Evolutionary conservation across 495 filamentous ascomycete genomes (phyloP), one percentile per base, ranked within the genome.

Genomic region (Choiromyces venosus): DNA sequence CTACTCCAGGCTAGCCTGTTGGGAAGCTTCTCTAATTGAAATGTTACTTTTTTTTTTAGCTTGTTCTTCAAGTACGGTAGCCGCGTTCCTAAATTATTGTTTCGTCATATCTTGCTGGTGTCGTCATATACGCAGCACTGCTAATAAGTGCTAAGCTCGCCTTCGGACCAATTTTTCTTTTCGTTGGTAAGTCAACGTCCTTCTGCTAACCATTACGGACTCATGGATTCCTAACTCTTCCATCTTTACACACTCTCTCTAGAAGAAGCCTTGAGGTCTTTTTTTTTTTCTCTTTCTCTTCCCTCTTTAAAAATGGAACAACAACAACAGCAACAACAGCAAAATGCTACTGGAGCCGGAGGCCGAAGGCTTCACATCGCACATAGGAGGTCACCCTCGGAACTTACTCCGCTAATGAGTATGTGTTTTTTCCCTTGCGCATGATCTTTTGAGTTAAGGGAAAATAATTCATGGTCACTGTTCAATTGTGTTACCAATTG

Each of bases 391-490:
- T 98, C 93, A 84, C 95, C 95, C 66, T 98, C 96, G 74, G 96
- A 98, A 87, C 86, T 99, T 81, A 99, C 95, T 66, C 96, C 96
- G 73, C 85, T 99, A 83, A 97, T 98, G 92, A 97, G 96, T 94
- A 94, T 87, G 94, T 91, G 85, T 78, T 79, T 83, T 71, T 84
- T 82, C 12, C 25, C 46, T 12, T 61, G 25, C 12, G 10, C 25
- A 33, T 61, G 16, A 56, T 70, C 36, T 67, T 70, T 66, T 74
- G 44, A 70, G 42, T 64, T 39, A 67, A 46, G 75, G 14, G 72
- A n/a, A 61, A 40, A 64, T 67, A 61, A 39, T 74, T 46, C 46
- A 56, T 29, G 2, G 8, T 4, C 7, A 16, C 33, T n/a, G 52
- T 61, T 61, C 16, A 33, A 61, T 61, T 61, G 25, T 61, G 52